A percentile compares a stretch with the other conserved stretches of the same genome.
Conservation (phyloP, 1,139 yeast genomes). For the Hyphopichia wangnamkhiaoensis region DNA sequence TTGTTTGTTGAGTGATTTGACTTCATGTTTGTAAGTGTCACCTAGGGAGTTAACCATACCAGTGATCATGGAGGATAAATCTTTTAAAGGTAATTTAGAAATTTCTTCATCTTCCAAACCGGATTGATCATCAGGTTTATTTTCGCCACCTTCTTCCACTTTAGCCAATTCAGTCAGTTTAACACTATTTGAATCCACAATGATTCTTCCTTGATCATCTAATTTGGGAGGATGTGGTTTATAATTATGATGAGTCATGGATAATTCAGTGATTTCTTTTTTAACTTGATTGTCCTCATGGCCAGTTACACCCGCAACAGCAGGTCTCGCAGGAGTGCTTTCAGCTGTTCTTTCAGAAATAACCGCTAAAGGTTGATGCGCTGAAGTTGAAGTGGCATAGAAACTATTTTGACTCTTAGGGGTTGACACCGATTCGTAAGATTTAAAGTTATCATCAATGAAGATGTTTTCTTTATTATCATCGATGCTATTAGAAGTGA, state of each 20-base stretch:
- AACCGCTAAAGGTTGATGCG: conserved; percentile 38
- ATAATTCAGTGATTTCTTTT: neutral
- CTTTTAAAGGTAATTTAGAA: conserved; percentile 28
- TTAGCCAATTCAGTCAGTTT: conserved; percentile 2
- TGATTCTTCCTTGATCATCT: conserved; percentile 31
- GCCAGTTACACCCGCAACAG: conserved; percentile 9
- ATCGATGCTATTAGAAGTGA: conserved; percentile 15
- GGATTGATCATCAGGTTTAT: conserved; percentile 5
- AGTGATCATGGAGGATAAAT: conserved; percentile 38
- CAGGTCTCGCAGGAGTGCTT: conserved; percentile 24
- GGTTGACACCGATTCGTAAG: conserved; percentile 31
- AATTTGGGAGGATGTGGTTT: conserved; percentile 39
- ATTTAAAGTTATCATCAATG: conserved; percentile 29
- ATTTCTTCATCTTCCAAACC: conserved; percentile 2
- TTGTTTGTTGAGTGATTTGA: conserved; percentile 22
- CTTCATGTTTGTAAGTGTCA: conserved; percentile 35
- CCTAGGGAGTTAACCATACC: conserved; percentile 49
- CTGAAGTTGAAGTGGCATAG: conserved; percentile 10
- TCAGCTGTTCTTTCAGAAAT: conserved; percentile 40
- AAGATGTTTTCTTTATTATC: conserved; percentile 49
- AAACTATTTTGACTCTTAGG: conserved; percentile 20
- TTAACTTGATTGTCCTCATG: conserved; percentile 12
- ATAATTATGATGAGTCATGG: conserved; percentile 14
- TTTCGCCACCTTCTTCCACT: conserved; percentile 7
- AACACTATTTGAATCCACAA: conserved; percentile 10